phyloP scores from a whole-genome alignment of 192 early-diverging fungal genomes.

The Coemansia sp. region DNA sequence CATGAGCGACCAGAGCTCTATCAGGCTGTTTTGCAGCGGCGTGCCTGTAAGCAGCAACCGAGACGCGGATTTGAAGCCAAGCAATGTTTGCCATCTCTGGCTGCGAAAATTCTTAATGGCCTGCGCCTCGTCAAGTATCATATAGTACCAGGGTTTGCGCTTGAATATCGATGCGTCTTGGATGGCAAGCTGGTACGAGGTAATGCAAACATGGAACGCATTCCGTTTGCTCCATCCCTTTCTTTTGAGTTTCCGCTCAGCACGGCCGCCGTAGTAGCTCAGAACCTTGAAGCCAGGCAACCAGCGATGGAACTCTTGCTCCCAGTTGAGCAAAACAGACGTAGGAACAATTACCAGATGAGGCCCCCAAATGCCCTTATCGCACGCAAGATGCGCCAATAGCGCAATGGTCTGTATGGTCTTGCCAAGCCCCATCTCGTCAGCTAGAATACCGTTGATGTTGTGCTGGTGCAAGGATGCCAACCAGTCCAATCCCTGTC shows the following conservation, averaged over 20 bases:
- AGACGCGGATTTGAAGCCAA: constrained; percentile 74
- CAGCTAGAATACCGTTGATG: constrained; percentile 89
- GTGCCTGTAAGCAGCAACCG: constrained; percentile 95
- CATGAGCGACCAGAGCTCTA: constrained; percentile 84
- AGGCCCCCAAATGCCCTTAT: constrained; percentile 78
- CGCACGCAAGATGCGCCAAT: constrained; percentile 76
- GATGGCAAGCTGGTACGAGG: constrained; percentile 72
- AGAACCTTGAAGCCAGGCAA: constrained; percentile 62
- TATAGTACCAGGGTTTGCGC: constrained; percentile 78
- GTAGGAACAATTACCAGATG: constrained; percentile 92
- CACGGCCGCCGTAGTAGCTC: constrained; percentile 70
- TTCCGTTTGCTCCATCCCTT: constrained; percentile 64
- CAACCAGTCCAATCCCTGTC: constrained; percentile 89
- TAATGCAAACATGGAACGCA: constrained; percentile 80
- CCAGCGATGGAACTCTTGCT: constrained; percentile 89
- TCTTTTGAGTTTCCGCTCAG: constrained; percentile 46
- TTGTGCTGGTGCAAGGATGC: constrained; percentile 82
- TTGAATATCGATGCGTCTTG: constrained; percentile 72
- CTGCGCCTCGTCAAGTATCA: constrained; percentile 97
- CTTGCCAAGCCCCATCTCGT: constrained; percentile 96
- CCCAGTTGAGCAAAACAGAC: constrained; percentile 90
- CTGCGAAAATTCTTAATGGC: constrained; percentile 92
- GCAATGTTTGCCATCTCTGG: constrained; percentile 84
- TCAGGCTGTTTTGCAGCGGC: constrained; percentile 92
- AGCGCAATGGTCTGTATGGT: constrained; percentile 95